Evolutionary conservation across 2,329 filamentous ascomycete species (phyloP).

Genomic region (Blumeria hordei): DNA sequence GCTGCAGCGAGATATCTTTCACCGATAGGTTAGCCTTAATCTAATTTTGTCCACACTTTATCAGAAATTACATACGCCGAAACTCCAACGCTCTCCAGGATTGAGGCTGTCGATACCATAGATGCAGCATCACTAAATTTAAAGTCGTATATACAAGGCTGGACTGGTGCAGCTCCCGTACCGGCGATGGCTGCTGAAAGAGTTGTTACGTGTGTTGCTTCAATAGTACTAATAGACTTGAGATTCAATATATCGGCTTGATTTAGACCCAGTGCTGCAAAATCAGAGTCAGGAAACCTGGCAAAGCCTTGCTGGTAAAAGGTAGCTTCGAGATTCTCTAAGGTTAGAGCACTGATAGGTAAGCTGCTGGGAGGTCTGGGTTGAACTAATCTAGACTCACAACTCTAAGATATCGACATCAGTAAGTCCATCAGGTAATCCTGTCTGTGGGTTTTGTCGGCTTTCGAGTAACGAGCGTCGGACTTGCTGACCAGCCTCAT

Average conservation of each 20-base stretch:
- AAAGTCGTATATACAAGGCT: constrained; percentile 51
- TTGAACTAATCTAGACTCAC: constrained; percentile 15
- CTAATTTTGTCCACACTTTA: neutral
- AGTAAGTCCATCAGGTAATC: constrained; percentile 18
- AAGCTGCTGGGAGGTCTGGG: neutral
- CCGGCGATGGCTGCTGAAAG: constrained; percentile 35
- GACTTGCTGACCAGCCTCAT: constrained; percentile 7
- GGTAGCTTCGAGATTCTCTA: constrained; percentile 49
- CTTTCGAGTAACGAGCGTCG: constrained; percentile 6
- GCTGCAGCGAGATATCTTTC: constrained; percentile 39
- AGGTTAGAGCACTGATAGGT: constrained; percentile 33
- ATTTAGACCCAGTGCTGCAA: constrained; percentile 34
- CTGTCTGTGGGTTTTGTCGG: constrained; percentile 13
- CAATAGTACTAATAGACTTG: constrained; percentile 34
- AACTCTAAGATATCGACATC: constrained; percentile 29
- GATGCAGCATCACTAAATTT: constrained; percentile 35
- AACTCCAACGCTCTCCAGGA: constrained; percentile 50
- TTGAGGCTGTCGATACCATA: constrained; percentile 45
- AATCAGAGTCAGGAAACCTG: constrained; percentile 39
- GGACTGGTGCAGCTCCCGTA: constrained; percentile 38
- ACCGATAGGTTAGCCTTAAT: neutral
- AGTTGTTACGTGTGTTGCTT: constrained; percentile 34
- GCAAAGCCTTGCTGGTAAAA: constrained; percentile 51
- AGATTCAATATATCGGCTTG: constrained; percentile 32
- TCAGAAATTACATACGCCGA: constrained; percentile 29